These are phyloP conservation scores for Phytophthora chlamydospora DNA, from an alignment of 352 stramenopile species.

Conservation along the genomic window DNA sequence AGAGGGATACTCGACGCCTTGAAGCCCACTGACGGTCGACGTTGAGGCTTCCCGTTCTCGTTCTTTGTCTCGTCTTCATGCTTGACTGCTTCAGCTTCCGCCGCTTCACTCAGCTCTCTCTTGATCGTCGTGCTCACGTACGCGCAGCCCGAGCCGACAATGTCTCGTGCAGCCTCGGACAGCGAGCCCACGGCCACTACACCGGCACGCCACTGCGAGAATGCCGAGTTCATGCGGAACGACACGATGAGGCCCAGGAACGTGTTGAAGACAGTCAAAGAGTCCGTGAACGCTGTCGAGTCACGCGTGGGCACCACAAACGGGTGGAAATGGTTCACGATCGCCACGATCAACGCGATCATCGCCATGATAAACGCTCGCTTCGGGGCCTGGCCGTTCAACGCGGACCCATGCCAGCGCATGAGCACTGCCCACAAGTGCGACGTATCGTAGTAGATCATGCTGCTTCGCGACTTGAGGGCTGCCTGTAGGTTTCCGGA, in stretches of 20 bases:
- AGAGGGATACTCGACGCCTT: conserved; percentile 45
- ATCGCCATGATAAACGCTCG: conserved; percentile 73
- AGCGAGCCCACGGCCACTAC: conserved; percentile 70
- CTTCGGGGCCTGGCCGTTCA: conserved; percentile 69
- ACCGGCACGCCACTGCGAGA: conserved; percentile 76
- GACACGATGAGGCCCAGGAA: conserved; percentile 82
- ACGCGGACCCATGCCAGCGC: conserved; percentile 75
- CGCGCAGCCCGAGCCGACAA: conserved; percentile 72
- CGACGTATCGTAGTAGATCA: conserved; percentile 86
- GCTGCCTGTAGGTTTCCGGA: conserved; percentile 12
- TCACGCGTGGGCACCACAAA: conserved; percentile 72
- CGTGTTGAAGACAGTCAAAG: conserved; percentile 87
- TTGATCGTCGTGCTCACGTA: conserved; percentile 63
- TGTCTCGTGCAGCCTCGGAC: conserved; percentile 65
- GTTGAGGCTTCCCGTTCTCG: background rate
- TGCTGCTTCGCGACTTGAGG: conserved; percentile 22
- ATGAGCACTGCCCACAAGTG: conserved; percentile 64
- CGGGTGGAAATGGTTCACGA: conserved; percentile 56
- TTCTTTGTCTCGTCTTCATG: conserved; percentile 6
- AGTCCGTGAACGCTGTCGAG: conserved; percentile 79
- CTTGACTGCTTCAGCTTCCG: conserved; percentile 6
- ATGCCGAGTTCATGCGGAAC: conserved; percentile 85
- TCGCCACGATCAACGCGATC: conserved; percentile 56
- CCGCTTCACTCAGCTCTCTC: conserved; percentile 11
- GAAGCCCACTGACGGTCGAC: conserved; percentile 9